Conservation (phyloP, 2,329 filamentous ascomycete species). For the Alternaria postmessia region DNA sequence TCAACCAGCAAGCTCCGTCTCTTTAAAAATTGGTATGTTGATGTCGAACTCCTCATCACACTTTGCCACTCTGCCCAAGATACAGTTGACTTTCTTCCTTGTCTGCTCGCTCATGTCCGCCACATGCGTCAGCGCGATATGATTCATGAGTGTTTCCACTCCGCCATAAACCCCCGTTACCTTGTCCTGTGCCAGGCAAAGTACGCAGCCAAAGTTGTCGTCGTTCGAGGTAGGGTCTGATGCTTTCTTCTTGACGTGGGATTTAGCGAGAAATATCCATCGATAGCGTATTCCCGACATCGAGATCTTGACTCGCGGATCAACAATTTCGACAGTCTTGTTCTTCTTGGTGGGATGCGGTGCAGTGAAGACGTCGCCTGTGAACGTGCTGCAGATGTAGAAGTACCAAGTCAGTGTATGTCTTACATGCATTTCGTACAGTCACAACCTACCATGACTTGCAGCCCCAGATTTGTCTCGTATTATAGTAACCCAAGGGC, state of each 20-base stretch:
- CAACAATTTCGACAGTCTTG: slow-evolving; percentile 40
- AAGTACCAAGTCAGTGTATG: background rate
- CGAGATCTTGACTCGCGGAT: slow-evolving; percentile 37
- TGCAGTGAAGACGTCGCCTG: slow-evolving; percentile 36
- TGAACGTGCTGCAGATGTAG: slow-evolving; percentile 29
- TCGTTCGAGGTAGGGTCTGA: slow-evolving; percentile 13
- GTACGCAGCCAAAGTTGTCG: slow-evolving; percentile 48
- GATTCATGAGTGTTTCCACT: slow-evolving; percentile 51
- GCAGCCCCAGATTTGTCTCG: slow-evolving; percentile 47
- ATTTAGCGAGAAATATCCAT: slow-evolving; percentile 53
- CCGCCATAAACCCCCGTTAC: slow-evolving; percentile 48
- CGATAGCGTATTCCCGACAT: slow-evolving; percentile 45
- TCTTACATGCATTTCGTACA: background rate
- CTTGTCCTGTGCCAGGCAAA: slow-evolving; percentile 45
- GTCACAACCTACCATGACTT: slow-evolving; percentile 27
- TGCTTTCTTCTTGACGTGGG: slow-evolving; percentile 35
- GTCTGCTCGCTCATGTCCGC: slow-evolving; percentile 37
- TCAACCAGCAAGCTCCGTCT: slow-evolving; percentile 11
- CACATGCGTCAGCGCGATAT: slow-evolving; percentile 49
- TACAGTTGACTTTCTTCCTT: slow-evolving; percentile 43
- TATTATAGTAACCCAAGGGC: slow-evolving; percentile 48
- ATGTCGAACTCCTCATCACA: slow-evolving; percentile 49
- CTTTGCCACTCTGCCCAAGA: slow-evolving; percentile 47
- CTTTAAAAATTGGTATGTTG: slow-evolving; percentile 41
- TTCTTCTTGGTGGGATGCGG: slow-evolving; percentile 36